Base-by-base conservation (phyloP, 768 basidiomycete species). In the Tephrocybe sp. region DNA sequence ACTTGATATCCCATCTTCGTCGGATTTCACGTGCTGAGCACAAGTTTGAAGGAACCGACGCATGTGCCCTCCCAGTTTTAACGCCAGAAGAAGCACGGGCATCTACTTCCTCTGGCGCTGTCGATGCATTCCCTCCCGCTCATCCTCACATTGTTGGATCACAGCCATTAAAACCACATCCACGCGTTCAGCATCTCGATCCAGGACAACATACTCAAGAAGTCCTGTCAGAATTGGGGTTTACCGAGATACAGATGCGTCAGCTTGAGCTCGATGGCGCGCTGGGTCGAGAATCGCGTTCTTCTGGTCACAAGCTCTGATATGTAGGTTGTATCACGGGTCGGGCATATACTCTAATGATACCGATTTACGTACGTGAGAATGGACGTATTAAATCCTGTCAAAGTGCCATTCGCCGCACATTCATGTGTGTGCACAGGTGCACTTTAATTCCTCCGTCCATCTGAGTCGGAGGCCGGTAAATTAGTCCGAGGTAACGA, bases 1-100 rank as follows among this genome's bases (percentile, higher is more conserved):
- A 57, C 25, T 72, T 63, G 18, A 12, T 6, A 22, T n/a, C 18
- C 12, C n/a, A 29, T 16, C 11, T 40, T 30, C n/a, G 37, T 18
- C 4, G 8, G 6, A 38, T 8, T n/a, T 38, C 21, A 6, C 18
- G 8, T 15, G 15, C 33, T 34, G 37, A 38, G 5, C n/a, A 12
- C n/a, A 18, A 16, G 13, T 41, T 21, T 10, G 39, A 37, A 90
- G 88, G 75, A 23, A 84, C 78, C 11, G 88, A 91, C 50, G 83
- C 86, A 7, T 91, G 88, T 60, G 76, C 76, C 9, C 66, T 86
- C 12, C 88, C 88, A 0, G 83, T 91, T 24, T 71, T 90, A 22
- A 73, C 79, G 4, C 76, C 84, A 0, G 58, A 66, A 21, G 88
- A 91, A 72, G 86, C 84, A 4, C 75, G 71, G 1, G 65, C 62